Percentiles rank a stretch among this genome's conserved stretches.
These are phyloP conservation scores for Mycocentrospora acerina DNA, from an alignment of 2,329 filamentous ascomycete species.

Conservation along the genomic window DNA sequence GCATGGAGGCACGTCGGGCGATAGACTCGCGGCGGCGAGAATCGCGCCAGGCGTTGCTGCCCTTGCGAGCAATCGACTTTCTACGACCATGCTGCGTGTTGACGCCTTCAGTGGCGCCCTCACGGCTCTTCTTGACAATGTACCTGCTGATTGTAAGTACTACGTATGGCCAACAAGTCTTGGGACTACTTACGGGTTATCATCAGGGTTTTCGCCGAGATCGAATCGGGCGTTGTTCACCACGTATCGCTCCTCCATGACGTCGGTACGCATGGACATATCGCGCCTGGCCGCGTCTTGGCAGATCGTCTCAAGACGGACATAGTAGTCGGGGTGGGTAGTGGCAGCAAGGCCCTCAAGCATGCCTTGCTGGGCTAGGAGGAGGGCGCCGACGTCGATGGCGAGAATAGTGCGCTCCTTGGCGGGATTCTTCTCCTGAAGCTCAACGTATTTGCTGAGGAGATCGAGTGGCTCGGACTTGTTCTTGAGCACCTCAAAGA, in stretches of 20 bases:
- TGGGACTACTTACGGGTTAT: conserved; percentile 55
- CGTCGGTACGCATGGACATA: conserved; percentile 75
- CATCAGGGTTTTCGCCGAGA: conserved; percentile 72
- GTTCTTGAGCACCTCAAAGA: conserved; percentile 62
- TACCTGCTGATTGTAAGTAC: conserved; percentile 71
- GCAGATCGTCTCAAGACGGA: conserved; percentile 79
- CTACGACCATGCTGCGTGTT: conserved; percentile 41
- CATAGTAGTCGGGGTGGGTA: conserved; percentile 78
- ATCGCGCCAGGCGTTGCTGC: conserved; percentile 78
- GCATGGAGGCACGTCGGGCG: conserved; percentile 73
- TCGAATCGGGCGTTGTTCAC: conserved; percentile 92
- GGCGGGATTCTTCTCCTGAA: conserved; percentile 75
- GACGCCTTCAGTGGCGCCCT: conserved; percentile 52
- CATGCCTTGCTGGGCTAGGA: conserved; percentile 75
- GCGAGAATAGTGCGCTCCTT: conserved; percentile 81
- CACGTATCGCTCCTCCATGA: conserved; percentile 82
- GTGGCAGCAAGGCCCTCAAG: conserved; percentile 78
- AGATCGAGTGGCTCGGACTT: conserved; percentile 63
- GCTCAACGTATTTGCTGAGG: conserved; percentile 74
- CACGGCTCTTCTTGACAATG: conserved; percentile 64
- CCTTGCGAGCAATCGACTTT: conserved; percentile 64
- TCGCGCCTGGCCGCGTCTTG: conserved; percentile 70
- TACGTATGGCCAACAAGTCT: background rate
- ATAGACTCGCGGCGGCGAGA: conserved; percentile 80
- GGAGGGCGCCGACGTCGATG: conserved; percentile 75